Base-by-base conservation (phyloP, 1,284 basidiomycete species). In the Papiliotrema fonsecae region DNA sequence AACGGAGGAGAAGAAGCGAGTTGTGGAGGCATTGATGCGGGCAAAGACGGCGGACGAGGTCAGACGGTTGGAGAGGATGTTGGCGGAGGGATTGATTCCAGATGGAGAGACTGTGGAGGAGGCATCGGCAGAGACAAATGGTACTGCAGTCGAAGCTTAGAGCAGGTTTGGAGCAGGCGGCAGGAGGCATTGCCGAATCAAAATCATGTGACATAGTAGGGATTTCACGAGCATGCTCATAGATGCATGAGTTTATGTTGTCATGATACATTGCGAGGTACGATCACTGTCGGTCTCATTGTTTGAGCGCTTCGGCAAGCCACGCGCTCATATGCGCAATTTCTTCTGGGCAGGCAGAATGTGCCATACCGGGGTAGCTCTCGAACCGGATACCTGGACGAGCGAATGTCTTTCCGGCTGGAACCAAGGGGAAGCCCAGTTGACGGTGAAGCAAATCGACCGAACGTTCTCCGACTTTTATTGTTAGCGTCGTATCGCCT, bases 1-100 rank as follows among this genome's bases (percentile, higher is more conserved):
- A 18, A 86, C 87, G 57, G 89, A 94, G 62, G 93, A 97, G 68
- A 87, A 88, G 66, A 85, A 87, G 64, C 83, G 85, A 61, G 88
- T 97, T 56, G 86, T 86, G 67, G 83, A 85, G 52, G 91, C 93
- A 16, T 92, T 97, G 63, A 87, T 88, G 55, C 83, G 84, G 55
- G 94, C 93, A 26, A 85, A 84, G 44, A 93, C 87, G 39, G 82
- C 91, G 50, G 94, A 97, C 62, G 91, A 96, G 75, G 85, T 96
- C 60, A 81, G 87, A 69, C 81, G 82, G 67, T 73, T 96, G 60
- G 89, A 96, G 75, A 81, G 88, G 73, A 88, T 85, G 77, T 74
- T 94, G 65, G 83, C 84, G 58, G 89, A 93, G 67, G 90, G 90
- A 30, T 84, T 87, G 69, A 75, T 91, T 66, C 88, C 88, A 21